phyloP scores from a whole-genome alignment of 257 asterid genomes.

The Fraxinus excelsior region DNA sequence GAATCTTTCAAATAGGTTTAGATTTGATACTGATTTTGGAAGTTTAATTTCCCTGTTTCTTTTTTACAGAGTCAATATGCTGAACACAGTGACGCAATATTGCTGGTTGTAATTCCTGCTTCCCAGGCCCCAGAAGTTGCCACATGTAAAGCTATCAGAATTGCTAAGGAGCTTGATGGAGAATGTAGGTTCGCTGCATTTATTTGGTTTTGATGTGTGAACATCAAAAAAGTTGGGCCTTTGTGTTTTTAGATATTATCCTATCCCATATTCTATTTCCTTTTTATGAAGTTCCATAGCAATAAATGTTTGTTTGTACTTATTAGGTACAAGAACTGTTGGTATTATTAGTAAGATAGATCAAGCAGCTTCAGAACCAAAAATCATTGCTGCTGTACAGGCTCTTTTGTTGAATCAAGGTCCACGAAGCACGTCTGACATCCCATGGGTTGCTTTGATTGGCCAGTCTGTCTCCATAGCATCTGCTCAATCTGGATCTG shows the following conservation, averaged over 20 bases:
- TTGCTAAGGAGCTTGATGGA: slow-evolving; percentile 94
- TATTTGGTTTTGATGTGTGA: slow-evolving; percentile 24
- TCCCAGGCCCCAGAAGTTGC: slow-evolving; percentile 95
- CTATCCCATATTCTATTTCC: not conserved
- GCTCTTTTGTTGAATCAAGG: slow-evolving; percentile 92
- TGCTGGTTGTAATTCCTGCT: slow-evolving; percentile 88
- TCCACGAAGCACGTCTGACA: slow-evolving; percentile 89
- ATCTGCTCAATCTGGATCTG: slow-evolving; percentile 81
- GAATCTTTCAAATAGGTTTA: not conserved
- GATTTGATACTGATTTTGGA: slow-evolving; percentile 17
- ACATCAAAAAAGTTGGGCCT: slow-evolving; percentile 2
- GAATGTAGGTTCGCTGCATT: slow-evolving; percentile 65
- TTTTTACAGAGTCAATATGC: slow-evolving; percentile 77
- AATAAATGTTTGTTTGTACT: slow-evolving; percentile 14
- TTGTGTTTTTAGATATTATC: not conserved
- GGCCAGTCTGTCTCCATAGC: slow-evolving; percentile 96
- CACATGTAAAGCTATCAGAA: slow-evolving; percentile 86
- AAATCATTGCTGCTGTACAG: slow-evolving; percentile 91
- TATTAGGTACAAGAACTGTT: slow-evolving; percentile 79
- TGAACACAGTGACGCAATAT: slow-evolving; percentile 87
- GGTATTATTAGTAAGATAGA: slow-evolving; percentile 95
- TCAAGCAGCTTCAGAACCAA: slow-evolving; percentile 88
- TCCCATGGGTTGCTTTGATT: slow-evolving; percentile 98
- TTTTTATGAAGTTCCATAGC: not conserved
- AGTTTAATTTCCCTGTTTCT: slow-evolving; percentile 22